phyloP scores from a whole-genome alignment of 306 rosid genomes.

The Datisca glomerata region DNA sequence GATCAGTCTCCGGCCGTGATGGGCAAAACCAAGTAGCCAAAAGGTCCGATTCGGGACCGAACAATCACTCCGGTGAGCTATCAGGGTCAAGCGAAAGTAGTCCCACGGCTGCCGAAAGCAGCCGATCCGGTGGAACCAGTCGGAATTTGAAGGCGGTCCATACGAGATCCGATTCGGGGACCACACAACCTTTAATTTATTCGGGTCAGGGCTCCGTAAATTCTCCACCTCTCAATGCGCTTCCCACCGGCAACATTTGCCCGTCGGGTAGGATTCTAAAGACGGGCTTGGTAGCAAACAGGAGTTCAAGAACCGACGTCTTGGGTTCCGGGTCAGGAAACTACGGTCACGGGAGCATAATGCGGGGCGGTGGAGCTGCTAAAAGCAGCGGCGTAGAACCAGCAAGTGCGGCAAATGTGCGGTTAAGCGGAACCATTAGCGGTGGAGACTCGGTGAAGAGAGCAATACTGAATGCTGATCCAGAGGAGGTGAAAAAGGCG shows the following conservation, averaged over 20 bases:
- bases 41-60: conserved; percentile 44
- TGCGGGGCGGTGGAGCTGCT: conserved; percentile 48
- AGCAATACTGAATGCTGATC: conserved; percentile 34
- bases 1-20: conserved; percentile 67
- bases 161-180: conserved; percentile 55
- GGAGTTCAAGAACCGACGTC: conserved; percentile 48
- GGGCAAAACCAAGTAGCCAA: conserved; percentile 25
- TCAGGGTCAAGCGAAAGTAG: conserved; percentile 80
- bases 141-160: conserved; percentile 38
- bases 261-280: conserved; percentile 72
- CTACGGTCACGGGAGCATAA: conserved; percentile 93
- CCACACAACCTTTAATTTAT: conserved; percentile 29
- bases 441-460: conserved; percentile 29
- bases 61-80: conserved; percentile 79
- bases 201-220: conserved; percentile 57
- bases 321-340: conserved; percentile 69
- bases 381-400: conserved; percentile 19
- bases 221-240: conserved; percentile 52
- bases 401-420: not conserved
- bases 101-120: conserved; percentile 47
- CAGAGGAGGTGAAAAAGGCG: conserved; percentile 67
- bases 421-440: conserved; percentile 8
- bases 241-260: conserved; percentile 87
- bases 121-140: conserved; percentile 29
- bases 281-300: conserved; percentile 39